phyloP scores from a whole-genome alignment of 2,329 filamentous ascomycete species.

The Diaporthe ampelina region DNA sequence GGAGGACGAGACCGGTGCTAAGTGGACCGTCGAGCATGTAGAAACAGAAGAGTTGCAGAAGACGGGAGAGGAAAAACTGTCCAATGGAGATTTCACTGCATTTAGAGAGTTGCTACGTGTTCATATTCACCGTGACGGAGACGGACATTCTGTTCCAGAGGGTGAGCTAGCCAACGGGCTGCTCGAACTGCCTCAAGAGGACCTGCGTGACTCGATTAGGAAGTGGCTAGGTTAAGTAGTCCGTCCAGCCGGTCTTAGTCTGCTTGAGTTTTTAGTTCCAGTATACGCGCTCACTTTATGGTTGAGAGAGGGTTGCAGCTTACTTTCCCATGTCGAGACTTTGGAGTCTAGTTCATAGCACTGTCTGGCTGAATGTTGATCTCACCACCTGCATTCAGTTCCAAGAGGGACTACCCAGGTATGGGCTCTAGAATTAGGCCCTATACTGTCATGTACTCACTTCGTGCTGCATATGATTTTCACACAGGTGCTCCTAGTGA shows the following conservation, averaged over 20 bases:
- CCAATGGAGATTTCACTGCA: conserved; percentile 54
- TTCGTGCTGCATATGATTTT: neutral
- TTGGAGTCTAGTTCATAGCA: neutral
- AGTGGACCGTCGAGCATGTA: conserved; percentile 61
- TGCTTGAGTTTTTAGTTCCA: neutral
- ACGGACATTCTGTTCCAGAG: conserved; percentile 47
- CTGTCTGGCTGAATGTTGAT: neutral
- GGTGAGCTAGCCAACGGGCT: conserved; percentile 45
- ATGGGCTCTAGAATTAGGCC: neutral
- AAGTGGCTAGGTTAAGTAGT: conserved; percentile 35
- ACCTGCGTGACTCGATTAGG: conserved; percentile 40
- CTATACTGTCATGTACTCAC: neutral
- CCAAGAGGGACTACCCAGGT: neutral
- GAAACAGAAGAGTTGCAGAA: conserved; percentile 53
- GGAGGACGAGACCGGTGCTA: conserved; percentile 65
- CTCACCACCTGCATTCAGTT: too few species aligned
- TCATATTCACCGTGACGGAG: conserved; percentile 53
- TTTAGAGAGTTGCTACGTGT: conserved; percentile 49
- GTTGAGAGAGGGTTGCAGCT: too few species aligned
- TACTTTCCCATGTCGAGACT: neutral
- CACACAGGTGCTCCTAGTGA: neutral
- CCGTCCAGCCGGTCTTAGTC: neutral
- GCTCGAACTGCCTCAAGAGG: conserved; percentile 47
- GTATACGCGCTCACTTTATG: too few species aligned
- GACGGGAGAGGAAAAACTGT: conserved; percentile 57